These are phyloP conservation scores for Pleurotus cornucopiae DNA, from an alignment of 768 basidiomycete species.

Conservation along the genomic window DNA sequence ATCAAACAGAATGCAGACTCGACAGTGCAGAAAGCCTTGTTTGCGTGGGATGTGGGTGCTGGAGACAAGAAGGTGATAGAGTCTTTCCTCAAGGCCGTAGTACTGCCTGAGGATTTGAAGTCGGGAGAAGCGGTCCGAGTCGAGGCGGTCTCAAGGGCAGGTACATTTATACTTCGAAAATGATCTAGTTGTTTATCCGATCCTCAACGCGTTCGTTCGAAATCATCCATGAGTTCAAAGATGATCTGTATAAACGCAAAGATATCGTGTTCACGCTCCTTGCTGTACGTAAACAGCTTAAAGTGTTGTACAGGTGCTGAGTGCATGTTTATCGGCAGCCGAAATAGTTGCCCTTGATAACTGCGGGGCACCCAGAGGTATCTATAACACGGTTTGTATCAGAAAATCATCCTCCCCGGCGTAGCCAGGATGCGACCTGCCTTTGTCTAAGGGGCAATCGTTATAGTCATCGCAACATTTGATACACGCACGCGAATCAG, in stretches of 20 bases:
- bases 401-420: neutral
- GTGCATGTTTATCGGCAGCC: neutral
- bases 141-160: no score
- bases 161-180: no score
- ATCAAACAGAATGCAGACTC: neutral
- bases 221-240: no score
- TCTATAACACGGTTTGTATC: conserved; percentile 11
- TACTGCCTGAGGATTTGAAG: neutral
- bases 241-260: no score
- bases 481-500: conserved; percentile 26
- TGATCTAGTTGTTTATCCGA: no score
- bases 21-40: neutral
- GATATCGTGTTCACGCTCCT: no score
- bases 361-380: conserved; percentile 21
- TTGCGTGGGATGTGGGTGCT: conserved; percentile 8
- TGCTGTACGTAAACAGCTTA: neutral
- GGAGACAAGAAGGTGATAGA: neutral
- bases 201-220: no score
- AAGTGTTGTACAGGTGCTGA: neutral
- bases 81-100: neutral
- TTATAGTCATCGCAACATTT: conserved; percentile 30
- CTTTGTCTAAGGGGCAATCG: conserved; percentile 28
- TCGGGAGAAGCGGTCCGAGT: neutral
- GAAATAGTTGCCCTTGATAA: conserved; percentile 17
- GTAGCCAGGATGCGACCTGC: conserved; percentile 11